Base-by-base conservation (phyloP, 202 grass and related monocot species). In the Alloteropsis angusta region DNA sequence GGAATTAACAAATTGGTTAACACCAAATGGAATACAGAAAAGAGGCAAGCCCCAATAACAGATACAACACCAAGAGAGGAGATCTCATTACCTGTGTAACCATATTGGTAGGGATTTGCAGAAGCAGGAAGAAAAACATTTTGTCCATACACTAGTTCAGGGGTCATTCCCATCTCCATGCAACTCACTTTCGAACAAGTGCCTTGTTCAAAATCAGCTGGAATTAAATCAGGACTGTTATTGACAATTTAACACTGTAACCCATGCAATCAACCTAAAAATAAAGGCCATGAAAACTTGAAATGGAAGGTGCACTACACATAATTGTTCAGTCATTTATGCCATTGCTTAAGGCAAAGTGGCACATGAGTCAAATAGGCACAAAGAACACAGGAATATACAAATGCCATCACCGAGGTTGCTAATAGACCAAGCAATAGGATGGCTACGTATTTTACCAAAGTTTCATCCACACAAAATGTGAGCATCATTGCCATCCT, bases 121-220 rank as follows among this genome's bases (percentile, higher is more conserved):
- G 76, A 23, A 46, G 88, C 49, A 82, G 88, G 86, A 64, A 84
- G 84, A 77, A 67, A 84, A 17, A 86, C 43, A 60, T 80, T 87
- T 26, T 91, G 92, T 39, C 81, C 88, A 85, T 86, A 88, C 35
- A 88, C 46, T 37, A 84, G 46, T 23, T 91, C 86, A 72, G 88
- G 71, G 79, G 77, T n/a, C 71, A 82, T 72, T 91, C 65, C 83
- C 79, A 82, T 91, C 71, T 80, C 86, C 80, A 86, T 84, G 79
- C 25, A 66, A 77, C 23, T 38, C 14, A 60, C 26, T 48, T 77
- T 42, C 4, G 41, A 86, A 68, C n/a, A 60, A 43, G 42, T 45
- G 14, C 18, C 65, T 42, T 38, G 58, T 55, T 77, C 41, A 68
- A 80, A 34, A 30, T 87, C 38, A 36, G 60, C 74, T 83, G 50